Evolutionary conservation across 768 basidiomycete species (phyloP).

Genomic region (Collybiopsis confluens): DNA sequence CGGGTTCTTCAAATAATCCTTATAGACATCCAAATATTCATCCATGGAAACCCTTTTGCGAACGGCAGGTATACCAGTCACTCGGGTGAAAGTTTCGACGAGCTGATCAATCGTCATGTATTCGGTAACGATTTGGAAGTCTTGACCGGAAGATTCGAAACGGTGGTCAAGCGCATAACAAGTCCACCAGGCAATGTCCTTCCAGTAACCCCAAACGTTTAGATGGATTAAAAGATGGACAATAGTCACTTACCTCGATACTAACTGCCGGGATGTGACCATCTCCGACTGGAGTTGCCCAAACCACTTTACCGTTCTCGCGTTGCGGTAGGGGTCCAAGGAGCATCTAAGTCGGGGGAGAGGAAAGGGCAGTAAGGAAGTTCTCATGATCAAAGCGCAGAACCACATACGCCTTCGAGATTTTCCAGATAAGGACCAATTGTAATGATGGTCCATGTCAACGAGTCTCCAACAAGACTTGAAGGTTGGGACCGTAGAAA

Average conservation of each 20-base stretch:
- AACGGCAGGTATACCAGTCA: conserved; percentile 30
- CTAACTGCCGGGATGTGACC: conserved; percentile 37
- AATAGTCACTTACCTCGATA: too few relatives aligned
- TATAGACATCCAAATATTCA: conserved; percentile 27
- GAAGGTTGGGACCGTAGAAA: conserved; percentile 32
- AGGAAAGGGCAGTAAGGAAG: too few relatives aligned
- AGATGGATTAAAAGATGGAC: too few relatives aligned
- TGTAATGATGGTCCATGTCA: conserved; percentile 32
- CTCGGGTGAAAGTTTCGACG: conserved; percentile 30
- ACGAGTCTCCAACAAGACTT: conserved; percentile 20
- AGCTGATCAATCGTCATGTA: conserved; percentile 32
- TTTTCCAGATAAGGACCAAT: conserved; percentile 39
- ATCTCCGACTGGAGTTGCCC: conserved; percentile 30
- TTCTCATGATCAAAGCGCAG: too few relatives aligned
- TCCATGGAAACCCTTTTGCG: conserved; percentile 26
- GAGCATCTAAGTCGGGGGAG: conserved; percentile 22
- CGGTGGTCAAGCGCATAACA: conserved; percentile 34
- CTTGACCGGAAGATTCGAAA: conserved; percentile 26
- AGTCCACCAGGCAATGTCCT: conserved; percentile 37
- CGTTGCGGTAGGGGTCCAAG: conserved; percentile 31
- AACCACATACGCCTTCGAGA: conserved; percentile 22
- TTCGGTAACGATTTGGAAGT: conserved; percentile 32
- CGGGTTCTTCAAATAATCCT: conserved; percentile 20
- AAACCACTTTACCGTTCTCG: conserved; percentile 34
- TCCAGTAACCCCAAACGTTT: too few relatives aligned